These are phyloP conservation scores for Tetrapisispora namnaoensis DNA, from an alignment of 805 yeast species.

Conservation along the genomic window DNA sequence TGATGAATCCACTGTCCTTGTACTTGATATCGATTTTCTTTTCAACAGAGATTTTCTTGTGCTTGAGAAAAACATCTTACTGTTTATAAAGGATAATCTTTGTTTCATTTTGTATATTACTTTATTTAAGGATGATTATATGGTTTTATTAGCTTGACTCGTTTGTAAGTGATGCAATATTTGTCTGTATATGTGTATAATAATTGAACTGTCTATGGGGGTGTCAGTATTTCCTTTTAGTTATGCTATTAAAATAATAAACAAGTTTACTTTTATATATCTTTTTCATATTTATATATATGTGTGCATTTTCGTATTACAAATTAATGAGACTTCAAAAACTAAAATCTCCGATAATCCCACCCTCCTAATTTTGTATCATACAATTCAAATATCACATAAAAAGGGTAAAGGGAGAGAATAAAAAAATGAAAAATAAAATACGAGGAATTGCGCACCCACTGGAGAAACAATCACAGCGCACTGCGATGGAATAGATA, in stretches of 20 bases:
- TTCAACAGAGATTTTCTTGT: neutral
- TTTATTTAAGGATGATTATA: neutral
- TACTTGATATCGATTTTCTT: neutral
- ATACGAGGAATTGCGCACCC: neutral
- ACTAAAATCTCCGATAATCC: neutral
- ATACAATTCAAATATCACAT: no score
- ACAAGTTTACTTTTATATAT: no score
- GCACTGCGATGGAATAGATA: no score
- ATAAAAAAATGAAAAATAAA: neutral
- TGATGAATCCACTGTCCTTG: neutral
- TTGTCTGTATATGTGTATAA: neutral
- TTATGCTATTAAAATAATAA: no score
- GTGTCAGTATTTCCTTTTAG: no score
- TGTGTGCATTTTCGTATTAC: neutral
- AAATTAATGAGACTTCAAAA: neutral
- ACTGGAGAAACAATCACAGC: no score
- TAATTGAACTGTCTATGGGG: neutral
- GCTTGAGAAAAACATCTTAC: neutral
- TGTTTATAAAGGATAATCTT: neutral
- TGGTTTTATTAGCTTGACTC: no score
- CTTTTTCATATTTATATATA: no score
- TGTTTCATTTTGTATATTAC: neutral
- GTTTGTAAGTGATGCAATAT: no score
- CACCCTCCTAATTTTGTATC: neutral
- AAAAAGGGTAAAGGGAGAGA: no score